Percentiles rank a stretch among this genome's conserved stretches.
Evolutionary conservation across 2,329 filamentous ascomycete species (phyloP).

Genomic region (Apiospora rasikravindrae): DNA sequence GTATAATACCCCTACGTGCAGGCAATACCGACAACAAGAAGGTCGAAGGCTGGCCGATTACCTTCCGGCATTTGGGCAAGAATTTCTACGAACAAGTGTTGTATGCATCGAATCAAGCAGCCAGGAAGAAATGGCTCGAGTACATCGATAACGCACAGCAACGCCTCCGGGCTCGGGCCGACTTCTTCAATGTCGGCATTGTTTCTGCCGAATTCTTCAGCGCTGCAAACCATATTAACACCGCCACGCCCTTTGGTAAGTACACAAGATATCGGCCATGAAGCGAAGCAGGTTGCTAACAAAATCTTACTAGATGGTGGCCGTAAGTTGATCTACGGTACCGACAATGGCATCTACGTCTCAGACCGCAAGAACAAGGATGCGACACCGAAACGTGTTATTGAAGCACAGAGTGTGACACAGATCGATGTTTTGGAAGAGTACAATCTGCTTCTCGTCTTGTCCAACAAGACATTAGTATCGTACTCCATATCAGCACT

Average conservation of each 20-base stretch:
- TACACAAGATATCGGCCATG: neutral
- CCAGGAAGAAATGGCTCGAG: constrained; percentile 96
- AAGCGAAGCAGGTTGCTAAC: neutral
- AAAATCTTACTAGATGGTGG: constrained; percentile 73
- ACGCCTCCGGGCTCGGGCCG: constrained; percentile 82
- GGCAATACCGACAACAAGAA: constrained; percentile 56
- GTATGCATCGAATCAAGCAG: constrained; percentile 83
- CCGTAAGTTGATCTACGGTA: constrained; percentile 91
- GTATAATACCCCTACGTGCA: constrained; percentile 67
- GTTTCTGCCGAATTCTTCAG: constrained; percentile 67
- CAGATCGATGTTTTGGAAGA: constrained; percentile 97
- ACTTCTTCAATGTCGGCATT: constrained; percentile 81
- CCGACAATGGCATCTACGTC: constrained; percentile 90
- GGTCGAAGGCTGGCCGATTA: constrained; percentile 86
- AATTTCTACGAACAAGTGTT: constrained; percentile 92
- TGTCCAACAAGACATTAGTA: constrained; percentile 90
- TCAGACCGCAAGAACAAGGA: constrained; percentile 91
- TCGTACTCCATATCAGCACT: constrained; percentile 89
- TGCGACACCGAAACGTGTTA: constrained; percentile 76
- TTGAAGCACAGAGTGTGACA: constrained; percentile 86
- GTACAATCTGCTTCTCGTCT: constrained; percentile 86
- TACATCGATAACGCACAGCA: constrained; percentile 91
- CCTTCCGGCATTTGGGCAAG: constrained; percentile 94
- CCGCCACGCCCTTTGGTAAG: constrained; percentile 88
- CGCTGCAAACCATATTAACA: constrained; percentile 83